These are phyloP conservation scores for Mycena galopus DNA, from an alignment of 768 basidiomycete genomes.

Conservation along the genomic window DNA sequence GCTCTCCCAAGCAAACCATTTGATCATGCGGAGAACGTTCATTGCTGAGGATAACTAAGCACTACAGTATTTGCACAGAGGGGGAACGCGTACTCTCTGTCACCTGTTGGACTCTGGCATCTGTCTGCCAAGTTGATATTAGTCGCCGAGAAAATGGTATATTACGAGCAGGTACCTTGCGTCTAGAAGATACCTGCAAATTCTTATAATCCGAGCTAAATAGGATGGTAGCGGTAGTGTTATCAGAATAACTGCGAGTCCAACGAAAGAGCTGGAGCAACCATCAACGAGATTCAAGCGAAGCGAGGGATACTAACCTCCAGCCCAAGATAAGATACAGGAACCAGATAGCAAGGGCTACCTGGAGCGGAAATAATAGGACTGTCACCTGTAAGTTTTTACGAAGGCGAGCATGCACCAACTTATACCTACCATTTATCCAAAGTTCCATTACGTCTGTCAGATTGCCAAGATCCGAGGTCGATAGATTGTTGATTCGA, in stretches of 20 bases:
- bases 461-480: conserved; percentile 58
- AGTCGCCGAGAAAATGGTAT: background rate
- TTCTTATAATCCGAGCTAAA: conserved; percentile 51
- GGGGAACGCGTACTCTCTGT: conserved; percentile 57
- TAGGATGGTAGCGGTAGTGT: conserved; percentile 60
- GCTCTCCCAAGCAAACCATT: conserved; percentile 67
- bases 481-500: conserved; percentile 71
- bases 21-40: conserved; percentile 61
- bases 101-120: conserved; percentile 61
- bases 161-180: background rate
- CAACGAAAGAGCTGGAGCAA: conserved; percentile 54
- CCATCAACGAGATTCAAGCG: background rate
- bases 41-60: conserved; percentile 50
- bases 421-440: conserved; percentile 13
- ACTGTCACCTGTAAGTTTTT: conserved; percentile 22
- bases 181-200: conserved; percentile 56
- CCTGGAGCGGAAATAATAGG: conserved; percentile 37
- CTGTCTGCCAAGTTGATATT: conserved; percentile 56
- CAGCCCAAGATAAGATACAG: conserved; percentile 47
- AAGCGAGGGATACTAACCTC: conserved; percentile 36
- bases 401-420: background rate
- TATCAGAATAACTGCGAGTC: conserved; percentile 55
- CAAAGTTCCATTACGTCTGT: conserved; percentile 30
- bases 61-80: conserved; percentile 2
- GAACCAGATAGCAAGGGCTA: conserved; percentile 42